Evolutionary conservation across 139 green algal species (phyloP).

Genomic region (Chlorella vulgaris): DNA sequence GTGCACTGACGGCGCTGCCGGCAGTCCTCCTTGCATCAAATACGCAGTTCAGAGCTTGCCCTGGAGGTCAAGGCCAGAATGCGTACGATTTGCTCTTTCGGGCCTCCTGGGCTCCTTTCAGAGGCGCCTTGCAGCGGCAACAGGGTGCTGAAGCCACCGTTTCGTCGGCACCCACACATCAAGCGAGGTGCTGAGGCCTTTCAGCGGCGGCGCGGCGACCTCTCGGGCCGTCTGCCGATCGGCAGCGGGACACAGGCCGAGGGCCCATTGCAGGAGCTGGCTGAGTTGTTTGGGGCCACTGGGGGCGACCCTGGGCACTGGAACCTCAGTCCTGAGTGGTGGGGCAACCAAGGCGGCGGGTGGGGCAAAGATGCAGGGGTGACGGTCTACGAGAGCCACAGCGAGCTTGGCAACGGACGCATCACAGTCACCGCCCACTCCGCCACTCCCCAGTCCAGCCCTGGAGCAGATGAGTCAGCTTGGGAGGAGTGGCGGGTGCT

Average conservation of each 20-base stretch:
- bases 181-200: too few relatives aligned
- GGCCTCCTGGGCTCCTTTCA: too few relatives aligned
- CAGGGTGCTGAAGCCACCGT: too few relatives aligned
- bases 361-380: constrained; percentile 52
- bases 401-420: constrained; percentile 44
- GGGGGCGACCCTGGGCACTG: constrained; percentile 56
- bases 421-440: constrained; percentile 57
- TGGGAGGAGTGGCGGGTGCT: constrained; percentile 64
- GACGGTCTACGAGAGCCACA: constrained; percentile 41
- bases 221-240: background rate
- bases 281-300: constrained; percentile 36
- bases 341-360: constrained; percentile 56
- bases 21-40: too few relatives aligned
- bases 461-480: background rate
- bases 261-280: background rate
- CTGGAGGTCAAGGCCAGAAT: too few relatives aligned
- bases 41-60: too few relatives aligned
- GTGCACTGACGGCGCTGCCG: too few relatives aligned
- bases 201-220: background rate
- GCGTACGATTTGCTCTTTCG: too few relatives aligned
- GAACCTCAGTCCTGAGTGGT: constrained; percentile 58
- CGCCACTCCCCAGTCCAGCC: background rate
- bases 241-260: constrained; percentile 3
- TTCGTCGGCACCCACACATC: too few relatives aligned
- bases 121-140: too few relatives aligned